Evolutionary conservation across 2,329 filamentous ascomycete species (phyloP).

Genomic region (Aspergillus sp.): DNA sequence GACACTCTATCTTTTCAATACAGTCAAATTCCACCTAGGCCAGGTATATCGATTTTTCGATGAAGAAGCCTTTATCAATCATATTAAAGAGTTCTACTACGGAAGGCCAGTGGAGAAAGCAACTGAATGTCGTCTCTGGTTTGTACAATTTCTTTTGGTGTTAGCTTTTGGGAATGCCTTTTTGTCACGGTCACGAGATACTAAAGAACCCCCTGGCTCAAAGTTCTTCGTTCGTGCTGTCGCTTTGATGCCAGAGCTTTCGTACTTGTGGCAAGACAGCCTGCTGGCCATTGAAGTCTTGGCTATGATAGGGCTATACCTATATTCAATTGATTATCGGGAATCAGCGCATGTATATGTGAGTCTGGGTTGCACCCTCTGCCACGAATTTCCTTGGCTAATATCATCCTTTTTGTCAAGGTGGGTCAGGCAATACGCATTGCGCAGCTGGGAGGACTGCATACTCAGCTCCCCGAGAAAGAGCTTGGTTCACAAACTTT

Average conservation of each 20-base stretch:
- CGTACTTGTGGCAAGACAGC: slow-evolving; percentile 30
- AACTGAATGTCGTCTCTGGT: slow-evolving; percentile 17
- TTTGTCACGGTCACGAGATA: slow-evolving; percentile 4
- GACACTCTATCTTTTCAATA: slow-evolving; percentile 11
- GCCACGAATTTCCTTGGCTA: neutral
- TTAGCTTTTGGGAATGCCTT: slow-evolving; percentile 14
- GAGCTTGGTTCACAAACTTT: slow-evolving; percentile 26
- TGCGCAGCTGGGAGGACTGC: slow-evolving; percentile 35
- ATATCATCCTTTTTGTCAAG: slow-evolving; percentile 11
- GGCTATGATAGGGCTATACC: slow-evolving; percentile 30
- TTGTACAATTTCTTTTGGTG: slow-evolving; percentile 12
- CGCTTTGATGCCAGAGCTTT: slow-evolving; percentile 31
- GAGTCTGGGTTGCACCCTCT: slow-evolving; percentile 3
- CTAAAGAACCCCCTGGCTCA: slow-evolving; percentile 6
- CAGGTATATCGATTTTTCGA: slow-evolving; percentile 10
- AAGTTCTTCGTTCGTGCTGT: slow-evolving; percentile 14
- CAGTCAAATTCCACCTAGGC: slow-evolving; percentile 13
- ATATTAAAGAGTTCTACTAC: slow-evolving; percentile 24
- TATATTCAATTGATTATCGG: slow-evolving; percentile 33
- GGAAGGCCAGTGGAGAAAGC: slow-evolving; percentile 11
- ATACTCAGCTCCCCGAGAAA: slow-evolving; percentile 33
- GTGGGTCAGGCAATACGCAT: slow-evolving; percentile 35
- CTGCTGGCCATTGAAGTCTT: slow-evolving; percentile 32
- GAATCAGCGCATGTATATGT: slow-evolving; percentile 29
- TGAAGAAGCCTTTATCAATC: slow-evolving; percentile 6